Evolutionary conservation across 768 basidiomycete species (phyloP).

Genomic region (Saitozyma sp.): DNA sequence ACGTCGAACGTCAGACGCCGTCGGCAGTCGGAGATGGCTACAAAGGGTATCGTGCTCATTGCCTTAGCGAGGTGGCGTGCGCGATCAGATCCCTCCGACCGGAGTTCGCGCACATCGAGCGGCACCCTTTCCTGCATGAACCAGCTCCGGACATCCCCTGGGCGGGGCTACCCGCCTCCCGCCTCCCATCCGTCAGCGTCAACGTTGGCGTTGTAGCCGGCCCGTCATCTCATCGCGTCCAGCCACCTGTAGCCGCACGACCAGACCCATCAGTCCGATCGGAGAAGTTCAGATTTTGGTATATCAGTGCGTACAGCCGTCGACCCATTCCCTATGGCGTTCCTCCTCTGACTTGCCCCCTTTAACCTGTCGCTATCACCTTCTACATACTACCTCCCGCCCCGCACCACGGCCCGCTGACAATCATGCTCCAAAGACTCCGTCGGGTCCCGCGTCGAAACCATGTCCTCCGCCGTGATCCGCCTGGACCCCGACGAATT

Average conservation of each 20-base stretch:
- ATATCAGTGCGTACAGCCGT: constrained; percentile 35
- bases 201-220: no score
- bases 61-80: constrained; percentile 33
- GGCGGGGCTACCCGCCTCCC: no score
- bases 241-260: no score
- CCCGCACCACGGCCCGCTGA: neutral
- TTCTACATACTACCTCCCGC: no score
- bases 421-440: constrained; percentile 18
- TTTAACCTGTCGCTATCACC: no score
- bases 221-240: no score
- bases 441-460: constrained; percentile 14
- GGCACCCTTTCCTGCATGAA: constrained; percentile 33
- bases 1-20: neutral
- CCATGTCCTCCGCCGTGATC: constrained; percentile 23
- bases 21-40: neutral
- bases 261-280: no score
- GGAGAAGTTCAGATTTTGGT: constrained; percentile 42
- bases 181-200: no score
- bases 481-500: constrained; percentile 38
- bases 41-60: neutral
- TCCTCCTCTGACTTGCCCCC: no score
- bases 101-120: constrained; percentile 22
- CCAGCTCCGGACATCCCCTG: neutral
- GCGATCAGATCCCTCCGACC: constrained; percentile 30
- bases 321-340: neutral